Base-by-base conservation (phyloP, 257 asterid genomes). In the Solanum medicagineum region DNA sequence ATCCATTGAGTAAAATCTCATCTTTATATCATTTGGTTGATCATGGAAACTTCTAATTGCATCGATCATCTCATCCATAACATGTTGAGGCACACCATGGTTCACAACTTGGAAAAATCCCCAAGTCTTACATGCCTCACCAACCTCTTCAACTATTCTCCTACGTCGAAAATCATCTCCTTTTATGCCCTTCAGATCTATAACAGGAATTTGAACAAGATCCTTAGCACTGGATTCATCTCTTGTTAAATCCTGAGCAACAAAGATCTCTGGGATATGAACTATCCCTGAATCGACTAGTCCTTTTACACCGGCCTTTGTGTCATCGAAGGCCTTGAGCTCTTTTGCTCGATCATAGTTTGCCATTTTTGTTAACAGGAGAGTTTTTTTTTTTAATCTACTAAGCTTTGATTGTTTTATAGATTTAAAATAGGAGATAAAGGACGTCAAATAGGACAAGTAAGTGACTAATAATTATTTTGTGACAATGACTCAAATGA, bases 61-160 rank as follows among this genome's bases (percentile, higher is more conserved):
- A 12, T 9, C 3, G 10, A 85, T 62, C 87, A 85, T 85, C 56
- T 80, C 87, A 79, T 85, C 85, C 87, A 85, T 59, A 36, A 65
- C 69, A 19, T 51, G 59, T 5, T 56, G 65, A 26, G 87, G 81
- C 1, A 79, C 36, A 45, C 85, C 84, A 85, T 85, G 87, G n/a
- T 85, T 85, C n/a, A 85, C 81, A 59, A 85, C 83, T 70, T 85
- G 87, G 59, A 85, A 85, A 63, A 85, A 80, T 10, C 85, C 87
- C 85, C 84, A 84, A 2, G 9, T 71, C 80, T 54, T 57, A 84
- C 86, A 69, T 42, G 86, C 86, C 17, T 84, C 22, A 70, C 83
- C 29, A 4, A 84, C 65, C 24, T 71, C 60, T n/a, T 84, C 86
- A 22, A 84, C 60, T 10, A 84, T 24, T 15, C 19, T 49, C 56